These are phyloP conservation scores for Kwoniella mangroviensis DNA, from an alignment of 768 basidiomycete genomes.

Conservation along the genomic window DNA sequence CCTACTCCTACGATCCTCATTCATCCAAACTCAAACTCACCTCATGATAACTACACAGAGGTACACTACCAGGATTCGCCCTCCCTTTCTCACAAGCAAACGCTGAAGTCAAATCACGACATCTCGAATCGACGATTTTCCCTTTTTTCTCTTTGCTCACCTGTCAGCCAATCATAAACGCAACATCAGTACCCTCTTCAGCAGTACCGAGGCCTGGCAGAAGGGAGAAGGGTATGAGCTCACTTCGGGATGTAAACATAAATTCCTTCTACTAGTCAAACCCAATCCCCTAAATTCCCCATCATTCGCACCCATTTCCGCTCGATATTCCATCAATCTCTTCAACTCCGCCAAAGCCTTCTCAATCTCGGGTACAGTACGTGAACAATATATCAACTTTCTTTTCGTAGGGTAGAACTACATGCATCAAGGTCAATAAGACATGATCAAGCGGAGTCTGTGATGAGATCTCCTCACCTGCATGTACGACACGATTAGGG, in stretches of 20 bases:
- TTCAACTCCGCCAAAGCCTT: conserved; percentile 96
- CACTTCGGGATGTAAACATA: conserved; percentile 94
- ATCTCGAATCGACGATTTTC: conserved; percentile 92
- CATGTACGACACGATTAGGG: conserved; percentile 96
- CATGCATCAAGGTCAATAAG: not conserved
- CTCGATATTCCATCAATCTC: conserved; percentile 88
- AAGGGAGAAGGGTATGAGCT: conserved; percentile 13
- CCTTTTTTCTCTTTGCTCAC: conserved; percentile 98
- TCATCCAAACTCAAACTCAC: conserved; percentile 60
- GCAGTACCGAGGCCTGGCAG: not conserved
- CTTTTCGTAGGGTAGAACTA: conserved; percentile 90
- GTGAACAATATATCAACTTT: conserved; percentile 97
- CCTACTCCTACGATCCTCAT: not conserved
- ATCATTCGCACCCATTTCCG: conserved; percentile 69
- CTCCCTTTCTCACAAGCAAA: conserved; percentile 80
- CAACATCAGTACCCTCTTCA: not conserved
- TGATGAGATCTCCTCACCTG: conserved; percentile 64
- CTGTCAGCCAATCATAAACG: conserved; percentile 59
- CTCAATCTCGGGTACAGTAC: conserved; percentile 98
- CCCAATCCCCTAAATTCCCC: conserved; percentile 83
- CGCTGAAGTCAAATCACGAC: conserved; percentile 90
- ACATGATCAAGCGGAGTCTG: no score
- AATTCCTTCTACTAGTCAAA: conserved; percentile 91
- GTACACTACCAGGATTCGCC: conserved; percentile 83
- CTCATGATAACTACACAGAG: conserved; percentile 94